Evolutionary conservation across 768 basidiomycete genomes (phyloP).

Genomic region (Lactarius sp.): DNA sequence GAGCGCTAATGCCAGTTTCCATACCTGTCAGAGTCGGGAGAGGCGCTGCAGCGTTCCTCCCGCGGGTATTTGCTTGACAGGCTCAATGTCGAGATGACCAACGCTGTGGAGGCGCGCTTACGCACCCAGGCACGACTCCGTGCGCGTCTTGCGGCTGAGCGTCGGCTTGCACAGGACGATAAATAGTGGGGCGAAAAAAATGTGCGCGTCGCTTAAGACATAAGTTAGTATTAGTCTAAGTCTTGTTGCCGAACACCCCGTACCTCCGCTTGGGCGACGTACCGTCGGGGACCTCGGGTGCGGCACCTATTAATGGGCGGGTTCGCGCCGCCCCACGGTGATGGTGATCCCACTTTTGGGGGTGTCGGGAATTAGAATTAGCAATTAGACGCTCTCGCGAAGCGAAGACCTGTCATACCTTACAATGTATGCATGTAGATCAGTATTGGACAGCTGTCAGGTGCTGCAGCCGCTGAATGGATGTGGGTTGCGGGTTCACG

Average conservation of each 20-base stretch:
- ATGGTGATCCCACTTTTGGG: neutral
- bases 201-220: neutral
- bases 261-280: neutral
- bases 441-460: neutral
- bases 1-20: conserved; percentile 6
- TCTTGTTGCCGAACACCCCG: neutral
- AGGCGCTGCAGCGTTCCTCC: conserved; percentile 23
- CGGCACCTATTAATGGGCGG: neutral
- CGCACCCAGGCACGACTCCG: conserved; percentile 23
- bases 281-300: conserved; percentile 1
- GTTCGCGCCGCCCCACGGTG: neutral
- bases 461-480: neutral
- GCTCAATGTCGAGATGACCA: conserved; percentile 42
- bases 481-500: neutral
- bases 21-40: neutral
- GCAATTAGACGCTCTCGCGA: conserved; percentile 2
- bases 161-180: neutral
- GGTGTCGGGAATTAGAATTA: conserved; percentile 3
- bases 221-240: too few relatives aligned
- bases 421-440: neutral
- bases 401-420: conserved; percentile 8
- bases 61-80: conserved; percentile 40
- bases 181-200: neutral
- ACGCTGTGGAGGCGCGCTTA: conserved; percentile 26
- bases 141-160: conserved; percentile 15